A percentile compares a stretch with the other conserved stretches of the same genome.
Conservation (phyloP, 768 basidiomycete genomes). For the Dioszegia hungarica region DNA sequence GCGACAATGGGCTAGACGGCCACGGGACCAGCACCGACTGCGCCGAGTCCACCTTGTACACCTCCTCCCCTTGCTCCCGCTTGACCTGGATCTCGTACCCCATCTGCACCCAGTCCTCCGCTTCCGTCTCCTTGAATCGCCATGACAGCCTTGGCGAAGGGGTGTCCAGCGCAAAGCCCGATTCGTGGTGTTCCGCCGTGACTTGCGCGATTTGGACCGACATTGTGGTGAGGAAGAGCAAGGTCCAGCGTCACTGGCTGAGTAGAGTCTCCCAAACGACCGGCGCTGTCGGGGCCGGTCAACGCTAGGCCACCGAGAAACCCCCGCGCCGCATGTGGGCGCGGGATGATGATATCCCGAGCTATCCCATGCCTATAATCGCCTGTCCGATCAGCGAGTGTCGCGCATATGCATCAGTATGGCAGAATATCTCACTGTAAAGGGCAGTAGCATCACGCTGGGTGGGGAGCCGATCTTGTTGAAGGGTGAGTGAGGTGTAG, state of each 20-base stretch:
- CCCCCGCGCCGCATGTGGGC: too few species aligned
- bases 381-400: too few species aligned
- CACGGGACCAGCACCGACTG: conserved; percentile 38
- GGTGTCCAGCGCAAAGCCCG: conserved; percentile 24
- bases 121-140: conserved; percentile 22
- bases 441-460: conserved; percentile 22
- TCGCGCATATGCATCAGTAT: too few species aligned
- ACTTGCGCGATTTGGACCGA: conserved; percentile 5
- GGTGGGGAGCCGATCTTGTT: conserved; percentile 33
- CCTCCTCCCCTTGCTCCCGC: conserved; percentile 5
- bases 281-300: too few species aligned
- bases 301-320: too few species aligned
- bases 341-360: too few species aligned
- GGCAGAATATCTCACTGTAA: conserved; percentile 1
- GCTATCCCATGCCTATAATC: too few species aligned
- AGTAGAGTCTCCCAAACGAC: too few species aligned
- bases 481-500: conserved; percentile 12
- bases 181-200: conserved; percentile 27
- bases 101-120: conserved; percentile 32
- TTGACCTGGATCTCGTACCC: conserved; percentile 27
- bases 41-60: conserved; percentile 11
- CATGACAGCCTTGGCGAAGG: conserved; percentile 36
- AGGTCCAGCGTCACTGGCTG: too few species aligned
- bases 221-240: too few species aligned
- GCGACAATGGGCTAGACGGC: conserved; percentile 25